phyloP scores from a whole-genome alignment of 1,139 yeast species.

The Arxiozyma heterogenica region DNA sequence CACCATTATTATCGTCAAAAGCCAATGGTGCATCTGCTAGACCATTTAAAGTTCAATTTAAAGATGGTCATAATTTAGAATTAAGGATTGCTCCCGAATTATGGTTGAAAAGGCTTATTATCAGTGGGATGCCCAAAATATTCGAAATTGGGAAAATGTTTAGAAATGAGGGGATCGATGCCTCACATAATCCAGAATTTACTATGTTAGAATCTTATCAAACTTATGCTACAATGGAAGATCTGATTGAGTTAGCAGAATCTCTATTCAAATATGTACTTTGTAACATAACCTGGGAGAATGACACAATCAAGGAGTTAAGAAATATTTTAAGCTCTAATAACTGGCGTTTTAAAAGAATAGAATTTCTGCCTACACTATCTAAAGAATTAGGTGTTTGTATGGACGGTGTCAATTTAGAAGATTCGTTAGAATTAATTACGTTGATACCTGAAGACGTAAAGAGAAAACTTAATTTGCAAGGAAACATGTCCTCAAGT shows the following conservation, averaged over 20 bases:
- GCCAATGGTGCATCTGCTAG: conserved; percentile 87
- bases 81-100: conserved; percentile 90
- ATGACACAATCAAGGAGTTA: conserved; percentile 35
- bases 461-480: neutral
- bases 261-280: conserved; percentile 40
- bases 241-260: conserved; percentile 63
- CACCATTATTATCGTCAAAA: conserved; percentile 66
- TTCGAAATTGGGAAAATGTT: conserved; percentile 82
- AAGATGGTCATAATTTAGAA: conserved; percentile 38
- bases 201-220: conserved; percentile 96
- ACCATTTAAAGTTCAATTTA: conserved; percentile 58
- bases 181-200: conserved; percentile 97
- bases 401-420: conserved; percentile 3
- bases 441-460: conserved; percentile 2
- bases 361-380: conserved; percentile 55
- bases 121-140: conserved; percentile 76
- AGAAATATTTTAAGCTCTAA: conserved; percentile 29
- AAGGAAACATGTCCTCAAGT: conserved; percentile 32
- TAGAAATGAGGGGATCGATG: conserved; percentile 89
- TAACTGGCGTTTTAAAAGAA: conserved; percentile 28
- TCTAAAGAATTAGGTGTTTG: conserved; percentile 35
- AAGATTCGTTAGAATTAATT: conserved; percentile 33
- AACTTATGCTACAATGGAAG: conserved; percentile 89
- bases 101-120: conserved; percentile 76
- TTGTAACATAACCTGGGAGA: conserved; percentile 3